phyloP scores from a whole-genome alignment of 306 rosid genomes.

The Begonia peltatifolia region DNA sequence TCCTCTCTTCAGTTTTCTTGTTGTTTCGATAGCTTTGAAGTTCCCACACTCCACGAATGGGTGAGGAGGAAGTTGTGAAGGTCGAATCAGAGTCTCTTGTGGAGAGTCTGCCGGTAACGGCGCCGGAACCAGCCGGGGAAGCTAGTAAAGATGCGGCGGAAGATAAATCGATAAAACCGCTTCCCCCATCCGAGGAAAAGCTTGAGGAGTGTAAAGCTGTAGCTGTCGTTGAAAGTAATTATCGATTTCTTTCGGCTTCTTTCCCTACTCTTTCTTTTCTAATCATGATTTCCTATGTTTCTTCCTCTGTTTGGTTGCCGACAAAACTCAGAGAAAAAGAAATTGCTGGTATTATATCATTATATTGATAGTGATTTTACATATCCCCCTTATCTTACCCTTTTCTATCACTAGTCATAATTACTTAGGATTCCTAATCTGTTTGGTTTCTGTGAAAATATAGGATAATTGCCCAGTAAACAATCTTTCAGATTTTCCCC shows the following conservation, averaged over 20 bases:
- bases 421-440: no score
- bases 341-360: background rate
- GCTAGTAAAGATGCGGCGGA: slow-evolving; percentile 33
- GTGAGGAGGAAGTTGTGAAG: no score
- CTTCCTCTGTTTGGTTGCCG: background rate
- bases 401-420: no score
- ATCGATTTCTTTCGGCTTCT: slow-evolving; percentile 4
- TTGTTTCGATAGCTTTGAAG: background rate
- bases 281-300: background rate
- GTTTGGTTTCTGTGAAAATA: background rate
- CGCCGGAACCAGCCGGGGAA: slow-evolving; percentile 4
- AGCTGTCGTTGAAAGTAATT: slow-evolving; percentile 35
- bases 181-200: slow-evolving; percentile 21
- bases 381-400: no score
- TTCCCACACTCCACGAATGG: no score
- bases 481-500: no score
- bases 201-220: slow-evolving; percentile 57
- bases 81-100: no score
- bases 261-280: background rate
- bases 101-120: slow-evolving; percentile 1
- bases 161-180: slow-evolving; percentile 53
- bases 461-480: background rate
- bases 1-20: background rate
- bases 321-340: background rate
- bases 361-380: no score